Conservation (phyloP, 2,329 filamentous ascomycete species). For the Claviceps lovelessii region DNA sequence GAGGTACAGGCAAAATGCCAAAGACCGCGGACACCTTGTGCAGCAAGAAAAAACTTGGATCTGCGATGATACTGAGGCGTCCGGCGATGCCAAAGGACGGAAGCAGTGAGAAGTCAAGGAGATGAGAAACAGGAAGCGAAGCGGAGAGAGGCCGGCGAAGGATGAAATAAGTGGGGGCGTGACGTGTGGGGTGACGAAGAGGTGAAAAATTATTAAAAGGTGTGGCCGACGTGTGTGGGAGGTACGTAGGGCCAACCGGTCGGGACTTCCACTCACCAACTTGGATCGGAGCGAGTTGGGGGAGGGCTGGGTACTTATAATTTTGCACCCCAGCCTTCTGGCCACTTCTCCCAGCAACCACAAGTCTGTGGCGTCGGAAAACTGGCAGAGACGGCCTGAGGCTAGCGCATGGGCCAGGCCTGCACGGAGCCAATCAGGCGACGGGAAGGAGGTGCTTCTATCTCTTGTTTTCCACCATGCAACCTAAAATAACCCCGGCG, state of each 20-base stretch:
- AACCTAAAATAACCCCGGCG: slow-evolving; percentile 18
- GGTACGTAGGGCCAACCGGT: slow-evolving; percentile 39
- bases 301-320: slow-evolving; percentile 44
- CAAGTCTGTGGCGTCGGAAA: slow-evolving; percentile 29
- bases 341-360: slow-evolving; percentile 28
- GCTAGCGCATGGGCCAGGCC: slow-evolving; percentile 23
- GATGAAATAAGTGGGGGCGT: slow-evolving; percentile 17
- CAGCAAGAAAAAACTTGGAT: slow-evolving; percentile 4
- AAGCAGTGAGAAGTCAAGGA: slow-evolving; percentile 7
- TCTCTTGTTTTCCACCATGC: slow-evolving; percentile 23
- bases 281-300: slow-evolving; percentile 35
- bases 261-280: slow-evolving; percentile 40
- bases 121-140: slow-evolving; percentile 8
- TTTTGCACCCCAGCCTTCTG: slow-evolving; percentile 28
- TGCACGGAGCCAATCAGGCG: slow-evolving; percentile 24
- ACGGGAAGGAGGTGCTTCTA: slow-evolving; percentile 19
- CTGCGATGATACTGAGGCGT: slow-evolving; percentile 8
- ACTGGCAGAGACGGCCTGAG: slow-evolving; percentile 23
- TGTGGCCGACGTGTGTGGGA: slow-evolving; percentile 31
- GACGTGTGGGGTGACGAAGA: slow-evolving; percentile 14
- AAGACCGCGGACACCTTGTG: slow-evolving; percentile 4
- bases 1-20: slow-evolving; percentile 2
- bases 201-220: slow-evolving; percentile 21
- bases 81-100: slow-evolving; percentile 8
- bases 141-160: slow-evolving; percentile 9